Conservation (phyloP, 257 asterid species). For the Solanum pimpinellifolium region DNA sequence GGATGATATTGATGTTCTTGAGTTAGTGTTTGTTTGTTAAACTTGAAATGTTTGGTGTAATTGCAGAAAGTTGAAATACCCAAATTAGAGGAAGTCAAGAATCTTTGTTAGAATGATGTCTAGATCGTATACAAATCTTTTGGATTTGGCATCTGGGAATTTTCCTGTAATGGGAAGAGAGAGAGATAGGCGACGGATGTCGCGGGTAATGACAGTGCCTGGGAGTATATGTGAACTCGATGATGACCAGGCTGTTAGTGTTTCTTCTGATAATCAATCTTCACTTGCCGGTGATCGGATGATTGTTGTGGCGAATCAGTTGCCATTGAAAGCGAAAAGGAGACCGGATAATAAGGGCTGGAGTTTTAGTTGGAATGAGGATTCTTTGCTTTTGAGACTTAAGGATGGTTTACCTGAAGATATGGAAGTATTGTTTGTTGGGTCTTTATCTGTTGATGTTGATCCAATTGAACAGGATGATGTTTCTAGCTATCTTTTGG, state of each 20-base stretch:
- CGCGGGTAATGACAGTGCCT: conserved; percentile 81
- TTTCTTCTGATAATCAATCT: conserved; percentile 67
- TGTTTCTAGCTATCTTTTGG: conserved; percentile 50
- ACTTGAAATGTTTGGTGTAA: neutral
- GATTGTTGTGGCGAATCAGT: conserved; percentile 64
- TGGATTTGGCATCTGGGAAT: conserved; percentile 84
- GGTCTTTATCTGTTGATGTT: conserved; percentile 58
- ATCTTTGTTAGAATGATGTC: conserved; percentile 59
- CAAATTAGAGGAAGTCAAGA: conserved; percentile 8
- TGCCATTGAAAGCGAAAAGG: conserved; percentile 69
- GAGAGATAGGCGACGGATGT: conserved; percentile 55
- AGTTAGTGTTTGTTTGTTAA: conserved; percentile 1
- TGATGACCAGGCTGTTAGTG: conserved; percentile 64
- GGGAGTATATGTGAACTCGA: conserved; percentile 72
- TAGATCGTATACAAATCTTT: conserved; percentile 75
- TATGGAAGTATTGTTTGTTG: conserved; percentile 74
- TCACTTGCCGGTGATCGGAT: conserved; percentile 68
- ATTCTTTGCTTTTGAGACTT: conserved; percentile 57
- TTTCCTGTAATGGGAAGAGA: conserved; percentile 63
- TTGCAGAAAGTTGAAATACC: conserved; percentile 28
- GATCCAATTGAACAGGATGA: conserved; percentile 80
- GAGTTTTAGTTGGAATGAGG: conserved; percentile 81
- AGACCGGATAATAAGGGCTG: conserved; percentile 80
- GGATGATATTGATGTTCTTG: neutral
- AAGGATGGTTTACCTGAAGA: conserved; percentile 83